Conservation (phyloP, 495 filamentous ascomycete species). For the Cryomyces antarcticus region DNA sequence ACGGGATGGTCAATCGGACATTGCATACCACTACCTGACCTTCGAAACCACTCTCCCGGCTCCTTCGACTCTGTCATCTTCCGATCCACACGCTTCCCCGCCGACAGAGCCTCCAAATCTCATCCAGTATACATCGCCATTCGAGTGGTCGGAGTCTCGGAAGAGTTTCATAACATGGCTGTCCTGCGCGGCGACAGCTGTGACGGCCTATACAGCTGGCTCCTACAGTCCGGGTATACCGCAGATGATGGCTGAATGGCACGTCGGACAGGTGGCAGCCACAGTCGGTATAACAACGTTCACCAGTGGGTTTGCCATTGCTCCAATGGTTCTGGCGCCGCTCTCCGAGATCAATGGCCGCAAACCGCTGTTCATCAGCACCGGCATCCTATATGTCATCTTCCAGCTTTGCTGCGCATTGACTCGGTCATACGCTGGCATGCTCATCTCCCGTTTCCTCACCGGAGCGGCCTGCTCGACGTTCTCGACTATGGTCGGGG, state of each 20-base stretch:
- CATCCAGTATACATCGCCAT: constrained; percentile 46
- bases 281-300: constrained; percentile 68
- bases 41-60: constrained; percentile 46
- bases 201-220: constrained; percentile 68
- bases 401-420: constrained; percentile 61
- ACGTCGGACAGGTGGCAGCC: constrained; percentile 40
- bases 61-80: constrained; percentile 26
- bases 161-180: constrained; percentile 59
- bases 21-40: constrained; percentile 52
- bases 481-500: constrained; percentile 84
- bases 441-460: constrained; percentile 60
- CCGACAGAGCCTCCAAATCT: constrained; percentile 41
- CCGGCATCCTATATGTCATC: constrained; percentile 47
- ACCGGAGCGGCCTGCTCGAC: constrained; percentile 57
- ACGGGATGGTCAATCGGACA: constrained; percentile 7
- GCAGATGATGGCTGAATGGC: constrained; percentile 42
- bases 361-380: constrained; percentile 56
- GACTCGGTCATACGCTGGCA: constrained; percentile 47
- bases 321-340: constrained; percentile 80
- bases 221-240: constrained; percentile 49
- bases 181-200: constrained; percentile 50
- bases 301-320: constrained; percentile 61
- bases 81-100: constrained; percentile 18
- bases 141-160: constrained; percentile 46
- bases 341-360: constrained; percentile 74